Conservation (phyloP, 2,329 filamentous ascomycete species). For the Akanthomyces dipterigenus region DNA sequence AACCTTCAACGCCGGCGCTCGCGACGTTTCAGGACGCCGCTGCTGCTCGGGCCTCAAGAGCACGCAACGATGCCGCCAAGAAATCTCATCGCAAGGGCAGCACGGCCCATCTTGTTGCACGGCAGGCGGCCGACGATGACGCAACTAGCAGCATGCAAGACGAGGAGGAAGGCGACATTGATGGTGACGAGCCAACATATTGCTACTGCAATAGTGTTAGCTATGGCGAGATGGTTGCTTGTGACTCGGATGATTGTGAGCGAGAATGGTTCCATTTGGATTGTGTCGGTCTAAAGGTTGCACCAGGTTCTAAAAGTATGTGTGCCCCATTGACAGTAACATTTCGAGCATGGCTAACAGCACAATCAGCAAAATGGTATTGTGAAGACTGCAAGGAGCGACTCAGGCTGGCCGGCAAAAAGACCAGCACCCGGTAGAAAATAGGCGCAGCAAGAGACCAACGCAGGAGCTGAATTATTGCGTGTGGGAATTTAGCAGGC, state of each 20-base stretch:
- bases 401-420: constrained; percentile 49
- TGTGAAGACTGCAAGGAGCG: constrained; percentile 71
- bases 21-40: constrained; percentile 52
- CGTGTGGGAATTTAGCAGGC: background rate
- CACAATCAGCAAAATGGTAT: constrained; percentile 65
- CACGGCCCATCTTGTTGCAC: constrained; percentile 27
- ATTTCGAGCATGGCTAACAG: constrained; percentile 20
- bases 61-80: constrained; percentile 34
- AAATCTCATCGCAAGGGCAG: constrained; percentile 49
- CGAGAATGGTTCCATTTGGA: constrained; percentile 80
- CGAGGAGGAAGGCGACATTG: constrained; percentile 50
- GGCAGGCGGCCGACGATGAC: constrained; percentile 34
- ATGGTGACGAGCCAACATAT: constrained; percentile 66
- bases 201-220: constrained; percentile 76
- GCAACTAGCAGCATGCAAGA: constrained; percentile 34
- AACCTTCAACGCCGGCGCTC: constrained; percentile 58
- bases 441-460: background rate
- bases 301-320: constrained; percentile 69
- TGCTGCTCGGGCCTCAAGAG: constrained; percentile 48
- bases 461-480: background rate
- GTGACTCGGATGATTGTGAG: constrained; percentile 65
- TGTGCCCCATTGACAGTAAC: constrained; percentile 18
- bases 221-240: constrained; percentile 80
- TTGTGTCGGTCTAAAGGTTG: constrained; percentile 72
- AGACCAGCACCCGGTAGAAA: constrained; percentile 38